Conservation (phyloP, 176 grass and related monocot genomes). For the Juncus inflexus region DNA sequence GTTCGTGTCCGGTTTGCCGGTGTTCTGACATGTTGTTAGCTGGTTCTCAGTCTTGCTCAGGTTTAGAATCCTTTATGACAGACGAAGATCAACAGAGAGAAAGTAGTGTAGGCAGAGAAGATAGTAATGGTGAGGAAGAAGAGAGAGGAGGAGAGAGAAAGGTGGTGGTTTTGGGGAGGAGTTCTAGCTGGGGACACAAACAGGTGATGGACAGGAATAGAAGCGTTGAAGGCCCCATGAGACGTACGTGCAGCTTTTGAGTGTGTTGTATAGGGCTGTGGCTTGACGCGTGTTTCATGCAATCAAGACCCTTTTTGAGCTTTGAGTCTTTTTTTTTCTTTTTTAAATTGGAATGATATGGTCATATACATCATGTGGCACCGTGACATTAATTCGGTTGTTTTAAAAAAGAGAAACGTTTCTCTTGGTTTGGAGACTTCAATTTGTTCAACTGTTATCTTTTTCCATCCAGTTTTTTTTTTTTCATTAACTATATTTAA, state of each 20-base stretch:
- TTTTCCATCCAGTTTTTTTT: too few species aligned
- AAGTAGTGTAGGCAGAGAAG: background rate
- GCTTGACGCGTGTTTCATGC: constrained; percentile 22
- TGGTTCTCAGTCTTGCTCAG: background rate
- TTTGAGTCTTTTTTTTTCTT: too few species aligned
- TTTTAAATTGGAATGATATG: too few species aligned
- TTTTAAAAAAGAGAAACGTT: background rate
- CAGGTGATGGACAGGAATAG: background rate
- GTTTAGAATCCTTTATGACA: background rate
- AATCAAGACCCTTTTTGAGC: too few species aligned
- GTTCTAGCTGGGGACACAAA: constrained; percentile 9
- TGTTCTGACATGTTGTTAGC: constrained; percentile 24
- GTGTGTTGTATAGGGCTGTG: background rate
- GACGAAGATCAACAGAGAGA: background rate
- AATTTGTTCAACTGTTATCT: too few species aligned
- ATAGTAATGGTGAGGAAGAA: background rate
- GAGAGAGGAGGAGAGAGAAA: background rate
- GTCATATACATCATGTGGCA: too few species aligned
- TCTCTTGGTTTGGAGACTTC: background rate
- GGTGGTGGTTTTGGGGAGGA: constrained; percentile 2
- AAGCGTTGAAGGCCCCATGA: background rate
- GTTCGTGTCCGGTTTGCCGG: constrained; percentile 34
- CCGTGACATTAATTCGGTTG: too few species aligned
- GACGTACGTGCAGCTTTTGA: constrained; percentile 34
- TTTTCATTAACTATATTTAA: too few species aligned